Conservation (phyloP, 2,329 filamentous ascomycete genomes). For the Clonostachys sp. region DNA sequence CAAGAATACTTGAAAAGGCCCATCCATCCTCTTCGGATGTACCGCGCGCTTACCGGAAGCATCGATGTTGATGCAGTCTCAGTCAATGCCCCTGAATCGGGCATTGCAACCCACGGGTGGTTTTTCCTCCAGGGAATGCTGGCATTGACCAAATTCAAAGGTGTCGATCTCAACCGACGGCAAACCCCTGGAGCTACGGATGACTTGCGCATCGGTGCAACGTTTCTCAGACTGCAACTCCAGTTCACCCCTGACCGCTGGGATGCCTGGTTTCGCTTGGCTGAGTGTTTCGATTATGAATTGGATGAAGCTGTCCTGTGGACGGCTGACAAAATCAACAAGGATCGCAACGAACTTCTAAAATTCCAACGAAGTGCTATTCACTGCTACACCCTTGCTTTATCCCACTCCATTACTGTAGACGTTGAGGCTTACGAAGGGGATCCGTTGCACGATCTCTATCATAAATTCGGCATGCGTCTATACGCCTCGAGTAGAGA, state of each 20-base stretch:
- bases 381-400: constrained; percentile 66
- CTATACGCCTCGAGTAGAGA: constrained; percentile 59
- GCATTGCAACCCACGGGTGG: constrained; percentile 79
- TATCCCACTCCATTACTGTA: constrained; percentile 47
- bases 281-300: constrained; percentile 83
- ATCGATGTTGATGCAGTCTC: constrained; percentile 68
- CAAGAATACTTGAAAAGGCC: constrained; percentile 77
- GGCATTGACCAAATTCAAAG: constrained; percentile 77
- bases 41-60: constrained; percentile 74
- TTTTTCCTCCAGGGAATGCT: constrained; percentile 89
- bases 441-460: constrained; percentile 52
- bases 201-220: constrained; percentile 76
- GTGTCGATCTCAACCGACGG: constrained; percentile 65
- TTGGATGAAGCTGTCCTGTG: constrained; percentile 83
- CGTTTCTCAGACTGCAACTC: constrained; percentile 75
- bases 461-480: constrained; percentile 57
- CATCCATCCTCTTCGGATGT: constrained; percentile 76
- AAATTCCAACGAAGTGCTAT: constrained; percentile 75
- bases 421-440: constrained; percentile 39
- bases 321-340: constrained; percentile 90
- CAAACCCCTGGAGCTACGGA: constrained; percentile 76
- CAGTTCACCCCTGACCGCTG: constrained; percentile 79
- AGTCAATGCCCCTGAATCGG: constrained; percentile 64
- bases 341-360: constrained; percentile 68
- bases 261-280: constrained; percentile 88